Evolutionary conservation across 2,329 filamentous ascomycete genomes (phyloP).

Genomic region (Trichoderma lentiforme): DNA sequence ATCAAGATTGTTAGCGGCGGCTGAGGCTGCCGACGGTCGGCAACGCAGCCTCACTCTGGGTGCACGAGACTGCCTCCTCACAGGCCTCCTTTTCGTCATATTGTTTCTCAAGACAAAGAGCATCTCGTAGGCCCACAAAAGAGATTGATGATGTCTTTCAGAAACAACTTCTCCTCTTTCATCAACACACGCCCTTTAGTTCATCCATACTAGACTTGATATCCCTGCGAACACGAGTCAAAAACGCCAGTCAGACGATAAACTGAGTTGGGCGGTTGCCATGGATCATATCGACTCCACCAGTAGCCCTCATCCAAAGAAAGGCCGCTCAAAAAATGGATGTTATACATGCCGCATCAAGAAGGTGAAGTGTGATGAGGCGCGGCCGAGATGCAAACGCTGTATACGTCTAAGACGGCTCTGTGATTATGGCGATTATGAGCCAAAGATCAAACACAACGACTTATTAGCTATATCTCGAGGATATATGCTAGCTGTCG

Average conservation of each 20-base stretch:
- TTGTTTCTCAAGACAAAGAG: not conserved
- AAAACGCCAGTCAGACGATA: not conserved
- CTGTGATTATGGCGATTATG: conserved; percentile 33
- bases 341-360: conserved; percentile 31
- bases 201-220: not conserved
- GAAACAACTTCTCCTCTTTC: not conserved
- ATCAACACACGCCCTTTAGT: not conserved
- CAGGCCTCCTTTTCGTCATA: not conserved
- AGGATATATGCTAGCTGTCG: not conserved
- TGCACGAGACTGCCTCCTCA: not conserved
- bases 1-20: not conserved
- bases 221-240: not conserved
- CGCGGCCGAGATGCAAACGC: conserved; percentile 26
- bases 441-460: conserved; percentile 22
- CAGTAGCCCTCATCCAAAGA: conserved; percentile 1
- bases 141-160: not conserved
- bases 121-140: not conserved
- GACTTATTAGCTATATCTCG: not conserved
- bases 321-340: conserved; percentile 23
- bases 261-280: not conserved
- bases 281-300: not conserved
- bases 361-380: conserved; percentile 34
- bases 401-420: conserved; percentile 27
- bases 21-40: conserved; percentile 14
- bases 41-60: not conserved